Percentiles rank a stretch among this genome's conserved stretches.
These are phyloP conservation scores for Pseudogymnoascus sp. DNA, from an alignment of 2,329 filamentous ascomycete species.

Conservation along the genomic window DNA sequence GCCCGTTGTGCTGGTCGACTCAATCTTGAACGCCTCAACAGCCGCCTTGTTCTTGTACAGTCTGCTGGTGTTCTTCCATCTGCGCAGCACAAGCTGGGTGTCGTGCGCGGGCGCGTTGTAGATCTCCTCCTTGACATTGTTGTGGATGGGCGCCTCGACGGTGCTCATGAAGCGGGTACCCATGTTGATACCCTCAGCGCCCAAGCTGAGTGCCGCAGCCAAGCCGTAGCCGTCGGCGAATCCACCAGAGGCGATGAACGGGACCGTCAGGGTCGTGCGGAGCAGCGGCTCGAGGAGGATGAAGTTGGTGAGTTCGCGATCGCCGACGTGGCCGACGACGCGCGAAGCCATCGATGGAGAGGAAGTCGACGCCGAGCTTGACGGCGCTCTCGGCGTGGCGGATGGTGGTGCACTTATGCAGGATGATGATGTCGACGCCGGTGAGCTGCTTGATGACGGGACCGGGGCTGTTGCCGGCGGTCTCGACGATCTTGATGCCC, in stretches of 20 bases:
- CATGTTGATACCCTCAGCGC: slow-evolving; percentile 96
- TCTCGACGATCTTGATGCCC: slow-evolving; percentile 86
- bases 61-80: slow-evolving; percentile 89
- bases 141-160: slow-evolving; percentile 83
- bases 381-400: slow-evolving; percentile 84
- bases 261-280: slow-evolving; percentile 71
- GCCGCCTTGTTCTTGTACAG: slow-evolving; percentile 89
- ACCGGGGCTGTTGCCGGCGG: slow-evolving; percentile 82
- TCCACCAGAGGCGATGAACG: slow-evolving; percentile 92
- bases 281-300: no score
- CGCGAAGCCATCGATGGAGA: slow-evolving; percentile 96
- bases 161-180: slow-evolving; percentile 98
- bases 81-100: slow-evolving; percentile 77
- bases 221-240: slow-evolving; percentile 93
- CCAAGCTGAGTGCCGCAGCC: slow-evolving; percentile 81
- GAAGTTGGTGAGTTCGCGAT: slow-evolving; percentile 84
- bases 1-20: slow-evolving; percentile 73
- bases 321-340: slow-evolving; percentile 86
- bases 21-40: slow-evolving; percentile 71
- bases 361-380: slow-evolving; percentile 92
- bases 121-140: slow-evolving; percentile 90
- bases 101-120: slow-evolving; percentile 84
- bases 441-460: slow-evolving; percentile 89
- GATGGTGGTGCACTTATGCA: slow-evolving; percentile 98
- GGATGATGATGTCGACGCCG: slow-evolving; percentile 65